Evolutionary conservation across 768 basidiomycete species (phyloP), one percentile per base, ranked within the genome.

Genomic region (Termitomyces sp.): DNA sequence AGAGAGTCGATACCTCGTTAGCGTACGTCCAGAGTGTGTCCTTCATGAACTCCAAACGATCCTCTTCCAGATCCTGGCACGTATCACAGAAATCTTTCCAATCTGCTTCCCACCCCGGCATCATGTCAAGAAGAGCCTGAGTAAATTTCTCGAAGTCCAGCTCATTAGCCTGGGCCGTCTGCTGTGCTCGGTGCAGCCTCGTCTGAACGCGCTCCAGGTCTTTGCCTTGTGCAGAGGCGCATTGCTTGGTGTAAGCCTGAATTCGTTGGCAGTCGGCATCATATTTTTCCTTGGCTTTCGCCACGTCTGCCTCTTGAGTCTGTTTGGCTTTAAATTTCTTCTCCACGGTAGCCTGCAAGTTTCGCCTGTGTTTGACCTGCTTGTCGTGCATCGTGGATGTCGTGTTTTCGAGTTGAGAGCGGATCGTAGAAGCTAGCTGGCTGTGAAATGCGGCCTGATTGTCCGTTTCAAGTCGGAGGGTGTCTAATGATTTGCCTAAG

Each of bases 31-130:
- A 99, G 62, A 97, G 77, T 54, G 87, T 89, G 68, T 95, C 93
- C 74, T 96, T 98, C 76, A 91, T 84, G 69, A 95, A 90, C 59
- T 95, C 94, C 69, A 94, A 71, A 25, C 97, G 81, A 54, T 98
- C 97, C 64, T 98, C 95, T 65, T 99, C 97, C 43, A 97, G 72
- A 75, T 99, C 97, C 72, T 99, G 97, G 61, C 91, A 92, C n/a
- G 82, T 81, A 71, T 99, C 97, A 67, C 94, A 98, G 72, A 95
- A 98, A 12, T 77, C 77, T 71, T 91, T 95, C 95, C 95, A 99
- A 51, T 94, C 89, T 58, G 77, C 75, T 68, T 98, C 95, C 96
- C 95, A 98, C 61, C 84, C 84, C 23, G 75, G 79, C 52, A 83
- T 73, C 44, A 90, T 85, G 49, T 93, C 89, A 61, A 83, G 77